Evolutionary conservation across 768 basidiomycete species (phyloP).

Genomic region (Sarcodon aspratus): DNA sequence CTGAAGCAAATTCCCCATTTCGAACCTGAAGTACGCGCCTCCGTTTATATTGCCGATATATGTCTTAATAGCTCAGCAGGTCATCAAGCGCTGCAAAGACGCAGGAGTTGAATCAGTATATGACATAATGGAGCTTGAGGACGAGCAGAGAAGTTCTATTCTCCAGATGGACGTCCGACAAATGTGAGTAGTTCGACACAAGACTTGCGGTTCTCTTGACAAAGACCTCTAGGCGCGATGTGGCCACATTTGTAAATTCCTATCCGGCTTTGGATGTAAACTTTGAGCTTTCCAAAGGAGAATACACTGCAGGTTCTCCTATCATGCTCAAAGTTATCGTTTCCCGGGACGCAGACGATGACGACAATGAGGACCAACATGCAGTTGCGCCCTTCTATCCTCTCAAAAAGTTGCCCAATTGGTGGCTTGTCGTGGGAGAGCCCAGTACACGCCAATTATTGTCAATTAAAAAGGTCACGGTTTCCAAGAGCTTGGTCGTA

Average conservation of each 20-base stretch:
- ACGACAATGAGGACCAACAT: conserved; percentile 55
- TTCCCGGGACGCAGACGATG: conserved; percentile 54
- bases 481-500: conserved; percentile 57
- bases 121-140: conserved; percentile 98
- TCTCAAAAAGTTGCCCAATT: conserved; percentile 81
- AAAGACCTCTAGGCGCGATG: conserved; percentile 59
- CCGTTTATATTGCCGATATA: neutral
- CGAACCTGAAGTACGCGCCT: conserved; percentile 62
- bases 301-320: conserved; percentile 77
- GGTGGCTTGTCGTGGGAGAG: conserved; percentile 97
- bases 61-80: conserved; percentile 24
- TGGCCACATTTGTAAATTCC: conserved; percentile 92
- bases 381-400: conserved; percentile 96
- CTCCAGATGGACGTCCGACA: conserved; percentile 78
- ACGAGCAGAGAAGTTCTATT: conserved; percentile 71
- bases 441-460: conserved; percentile 69
- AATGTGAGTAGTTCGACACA: conserved; percentile 46
- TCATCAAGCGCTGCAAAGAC: conserved; percentile 75
- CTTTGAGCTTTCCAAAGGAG: conserved; percentile 77
- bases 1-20: conserved; percentile 96
- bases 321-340: conserved; percentile 74
- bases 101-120: conserved; percentile 84
- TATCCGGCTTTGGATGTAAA: conserved; percentile 94
- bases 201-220: neutral
- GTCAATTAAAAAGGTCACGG: conserved; percentile 82